Percentiles rank a stretch among this genome's conserved stretches.
These are phyloP conservation scores for Solanum clarkiae DNA, from an alignment of 257 asterid genomes.

Conservation along the genomic window DNA sequence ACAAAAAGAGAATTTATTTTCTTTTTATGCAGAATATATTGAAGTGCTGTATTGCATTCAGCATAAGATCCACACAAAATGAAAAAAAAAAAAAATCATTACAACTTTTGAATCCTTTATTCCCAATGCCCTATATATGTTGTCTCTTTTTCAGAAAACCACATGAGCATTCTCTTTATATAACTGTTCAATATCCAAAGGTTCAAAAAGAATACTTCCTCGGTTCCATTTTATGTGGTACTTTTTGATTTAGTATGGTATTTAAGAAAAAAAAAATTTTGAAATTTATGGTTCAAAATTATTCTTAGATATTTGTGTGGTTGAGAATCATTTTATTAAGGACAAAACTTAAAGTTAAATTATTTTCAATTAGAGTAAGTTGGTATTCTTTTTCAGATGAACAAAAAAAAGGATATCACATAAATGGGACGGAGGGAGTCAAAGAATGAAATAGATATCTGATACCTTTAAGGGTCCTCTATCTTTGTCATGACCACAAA, in stretches of 20 bases:
- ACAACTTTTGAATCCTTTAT: conserved; percentile 35
- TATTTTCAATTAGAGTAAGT: too few relatives aligned
- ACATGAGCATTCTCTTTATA: conserved; percentile 16
- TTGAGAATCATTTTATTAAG: too few relatives aligned
- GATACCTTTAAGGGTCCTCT: neutral
- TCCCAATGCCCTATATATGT: neutral
- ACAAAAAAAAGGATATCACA: too few relatives aligned
- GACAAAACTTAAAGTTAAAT: too few relatives aligned
- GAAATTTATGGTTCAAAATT: too few relatives aligned
- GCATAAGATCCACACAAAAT: conserved; percentile 26
- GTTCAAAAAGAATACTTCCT: neutral
- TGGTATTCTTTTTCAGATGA: too few relatives aligned
- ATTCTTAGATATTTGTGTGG: too few relatives aligned
- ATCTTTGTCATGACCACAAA: conserved; percentile 29
- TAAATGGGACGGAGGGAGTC: too few relatives aligned
- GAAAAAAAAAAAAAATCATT: conserved; percentile 25
- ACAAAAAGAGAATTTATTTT: neutral
- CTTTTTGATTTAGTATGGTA: fast-evolving
- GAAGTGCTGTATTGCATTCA: conserved; percentile 38
- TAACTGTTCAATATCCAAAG: conserved; percentile 9
- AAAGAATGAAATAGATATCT: neutral
- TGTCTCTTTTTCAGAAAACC: conserved; percentile 15
- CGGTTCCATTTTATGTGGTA: too few relatives aligned
- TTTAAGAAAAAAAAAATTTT: too few relatives aligned
- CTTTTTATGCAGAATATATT: neutral